These are phyloP conservation scores for Triticum monococcum DNA, from an alignment of 176 grass and related monocot genomes.

Conservation along the genomic window DNA sequence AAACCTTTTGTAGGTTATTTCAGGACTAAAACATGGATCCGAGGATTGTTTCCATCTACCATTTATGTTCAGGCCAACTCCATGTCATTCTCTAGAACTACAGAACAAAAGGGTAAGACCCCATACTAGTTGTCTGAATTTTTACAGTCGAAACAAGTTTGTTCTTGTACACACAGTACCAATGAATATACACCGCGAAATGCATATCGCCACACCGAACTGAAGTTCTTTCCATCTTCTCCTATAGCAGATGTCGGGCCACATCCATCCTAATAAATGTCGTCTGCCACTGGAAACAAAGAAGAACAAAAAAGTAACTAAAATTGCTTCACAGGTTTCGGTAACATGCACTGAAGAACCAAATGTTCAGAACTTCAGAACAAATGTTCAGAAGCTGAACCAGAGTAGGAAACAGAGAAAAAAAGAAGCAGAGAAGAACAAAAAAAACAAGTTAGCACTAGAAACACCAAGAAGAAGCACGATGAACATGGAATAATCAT, in stretches of 20 bases:
- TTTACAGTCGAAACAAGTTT: background rate
- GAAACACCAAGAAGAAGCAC: no score
- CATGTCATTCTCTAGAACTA: no score
- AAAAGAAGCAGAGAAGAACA: background rate
- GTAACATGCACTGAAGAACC: background rate
- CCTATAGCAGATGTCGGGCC: background rate
- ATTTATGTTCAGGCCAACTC: no score
- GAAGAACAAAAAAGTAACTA: background rate
- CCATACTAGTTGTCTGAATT: no score
- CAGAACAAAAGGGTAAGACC: no score
- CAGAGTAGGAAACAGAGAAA: background rate
- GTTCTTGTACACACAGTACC: constrained; percentile 1
- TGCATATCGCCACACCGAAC: background rate
- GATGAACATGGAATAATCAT: no score
- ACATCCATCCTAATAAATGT: background rate
- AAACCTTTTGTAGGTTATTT: no score
- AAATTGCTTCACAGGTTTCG: background rate
- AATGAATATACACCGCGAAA: background rate
- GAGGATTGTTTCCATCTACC: no score
- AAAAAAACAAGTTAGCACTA: no score
- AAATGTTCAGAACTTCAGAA: background rate
- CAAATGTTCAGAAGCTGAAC: background rate
- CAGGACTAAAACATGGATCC: no score
- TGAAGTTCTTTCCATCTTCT: background rate
- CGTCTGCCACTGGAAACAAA: constrained; percentile 13